phyloP scores from a whole-genome alignment of 2,329 filamentous ascomycete species.

The Venturia oleaginea region DNA sequence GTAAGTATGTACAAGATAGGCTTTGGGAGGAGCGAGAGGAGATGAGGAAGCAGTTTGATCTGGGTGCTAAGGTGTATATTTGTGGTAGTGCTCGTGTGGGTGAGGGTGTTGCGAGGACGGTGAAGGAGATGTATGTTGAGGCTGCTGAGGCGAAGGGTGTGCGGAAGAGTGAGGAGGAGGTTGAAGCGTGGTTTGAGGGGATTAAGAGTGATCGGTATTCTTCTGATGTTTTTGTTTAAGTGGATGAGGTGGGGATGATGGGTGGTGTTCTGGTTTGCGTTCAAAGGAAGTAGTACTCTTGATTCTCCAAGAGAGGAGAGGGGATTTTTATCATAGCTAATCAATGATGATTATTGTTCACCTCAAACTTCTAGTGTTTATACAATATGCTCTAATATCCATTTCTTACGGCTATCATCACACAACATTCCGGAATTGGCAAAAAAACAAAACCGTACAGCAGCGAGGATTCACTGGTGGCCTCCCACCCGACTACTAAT shows the following conservation, averaged over 20 bases:
- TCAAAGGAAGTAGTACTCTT: too few species aligned
- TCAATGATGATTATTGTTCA: too few species aligned
- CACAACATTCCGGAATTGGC: too few species aligned
- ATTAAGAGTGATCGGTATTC: conserved; percentile 27
- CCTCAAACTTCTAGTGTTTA: too few species aligned
- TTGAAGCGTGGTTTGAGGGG: conserved; percentile 36
- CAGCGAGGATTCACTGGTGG: not conserved
- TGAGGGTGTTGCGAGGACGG: conserved; percentile 35
- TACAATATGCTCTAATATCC: too few species aligned
- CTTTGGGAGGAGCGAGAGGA: conserved; percentile 40
- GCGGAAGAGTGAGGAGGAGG: conserved; percentile 30
- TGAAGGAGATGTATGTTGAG: conserved; percentile 36
- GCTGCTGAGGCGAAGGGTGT: conserved; percentile 26
- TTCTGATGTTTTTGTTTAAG: conserved; percentile 35
- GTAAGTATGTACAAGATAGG: conserved; percentile 45
- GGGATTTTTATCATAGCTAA: too few species aligned
- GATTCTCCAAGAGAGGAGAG: too few species aligned
- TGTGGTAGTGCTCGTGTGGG: conserved; percentile 44
- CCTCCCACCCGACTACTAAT: not conserved
- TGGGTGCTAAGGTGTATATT: conserved; percentile 51
- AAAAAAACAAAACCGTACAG: too few species aligned
- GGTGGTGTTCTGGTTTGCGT: not conserved
- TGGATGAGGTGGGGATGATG: not conserved
- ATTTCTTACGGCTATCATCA: too few species aligned
- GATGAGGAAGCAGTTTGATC: conserved; percentile 36